A percentile compares a stretch with the other conserved stretches of the same genome.
Evolutionary conservation across 371 early-diverging fungal genomes (phyloP).

Genomic region (Syncephalastrum racemosum): DNA sequence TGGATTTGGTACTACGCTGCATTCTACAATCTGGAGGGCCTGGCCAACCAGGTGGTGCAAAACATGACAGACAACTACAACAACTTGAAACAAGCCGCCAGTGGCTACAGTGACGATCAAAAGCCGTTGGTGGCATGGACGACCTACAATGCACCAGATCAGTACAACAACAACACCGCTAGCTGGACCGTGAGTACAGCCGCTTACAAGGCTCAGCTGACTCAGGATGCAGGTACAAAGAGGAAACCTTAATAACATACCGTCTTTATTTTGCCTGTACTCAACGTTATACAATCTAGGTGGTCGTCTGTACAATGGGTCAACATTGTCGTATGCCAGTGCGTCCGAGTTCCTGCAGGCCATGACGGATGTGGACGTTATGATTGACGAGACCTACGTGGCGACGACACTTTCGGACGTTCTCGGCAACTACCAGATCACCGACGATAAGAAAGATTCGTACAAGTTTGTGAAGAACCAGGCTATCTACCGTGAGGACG

Average conservation of each 20-base stretch:
- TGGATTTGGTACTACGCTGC: conserved; percentile 79
- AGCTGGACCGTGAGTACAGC: conserved; percentile 62
- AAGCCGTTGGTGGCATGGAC: conserved; percentile 74
- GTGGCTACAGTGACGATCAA: conserved; percentile 31
- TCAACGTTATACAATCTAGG: conserved; percentile 4
- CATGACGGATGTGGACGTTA: conserved; percentile 62
- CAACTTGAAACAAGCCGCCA: conserved; percentile 54
- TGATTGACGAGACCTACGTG: conserved; percentile 73
- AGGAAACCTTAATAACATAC: not conserved
- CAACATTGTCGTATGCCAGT: conserved; percentile 32
- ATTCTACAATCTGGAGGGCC: conserved; percentile 69
- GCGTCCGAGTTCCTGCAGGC: conserved; percentile 53
- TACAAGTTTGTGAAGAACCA: conserved; percentile 66
- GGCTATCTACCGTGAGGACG: conserved; percentile 71
- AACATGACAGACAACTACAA: conserved; percentile 68
- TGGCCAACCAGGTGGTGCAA: conserved; percentile 56
- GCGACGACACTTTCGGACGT: conserved; percentile 46
- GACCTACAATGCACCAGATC: conserved; percentile 57
- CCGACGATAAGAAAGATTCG: conserved; percentile 20
- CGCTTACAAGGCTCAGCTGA: conserved; percentile 60
- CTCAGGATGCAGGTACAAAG: conserved; percentile 63
- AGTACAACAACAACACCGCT: conserved; percentile 68
- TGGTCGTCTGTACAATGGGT: conserved; percentile 37
- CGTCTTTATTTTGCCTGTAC: not conserved
- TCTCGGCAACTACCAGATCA: conserved; percentile 55